Base-by-base conservation (phyloP, 2,329 filamentous ascomycete genomes). In the Aspergillus tanneri region DNA sequence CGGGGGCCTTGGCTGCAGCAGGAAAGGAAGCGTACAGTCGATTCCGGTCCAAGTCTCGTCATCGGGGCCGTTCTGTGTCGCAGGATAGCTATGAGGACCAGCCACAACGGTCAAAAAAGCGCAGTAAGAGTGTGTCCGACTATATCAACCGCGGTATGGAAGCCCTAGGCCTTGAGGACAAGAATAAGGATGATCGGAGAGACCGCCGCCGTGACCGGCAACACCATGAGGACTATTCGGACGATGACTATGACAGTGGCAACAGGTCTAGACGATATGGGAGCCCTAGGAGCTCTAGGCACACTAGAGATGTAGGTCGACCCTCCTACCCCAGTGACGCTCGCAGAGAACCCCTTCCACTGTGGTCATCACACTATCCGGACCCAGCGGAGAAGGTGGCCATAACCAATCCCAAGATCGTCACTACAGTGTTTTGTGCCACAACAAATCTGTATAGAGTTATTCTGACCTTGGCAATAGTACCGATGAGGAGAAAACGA, bases 401-500 rank as follows among this genome's bases (percentile, higher is more conserved):
- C 43, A 48, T 6, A 38, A 47, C 35, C 35, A 36, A 37, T 27
- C 32, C 45, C 37, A 45, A 25, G 38, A 44, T 48, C 50, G 16
- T 30, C 52, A 18, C 42, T 46, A 35, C 45, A 45, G 24, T 25
- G 37, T 48, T 25, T 57, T n/a, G n/a, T n/a, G n/a, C n/a, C n/a
- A 52, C 39, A 53, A 40, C 38, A 19, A 14, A 10, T 52, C 66
- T 46, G 68, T 72, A 51, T 72, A 66, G 61, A 73, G n/a, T n/a
- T n/a, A 76, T 64, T 75, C 73, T 71, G 71, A 74, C 69, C 71
- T 79, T 52, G 78, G 78, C 47, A 78, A 76, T 54, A 81, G 79
- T 64, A 77, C 77, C 60, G 83, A 84, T 62, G 82, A 87, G 71
- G 82, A 84, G 63, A 75, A 78, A 86, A 83, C 69, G 84, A 85